These are phyloP conservation scores for Phytophthora rubi DNA, from an alignment of 352 stramenopile genomes.

Conservation along the genomic window DNA sequence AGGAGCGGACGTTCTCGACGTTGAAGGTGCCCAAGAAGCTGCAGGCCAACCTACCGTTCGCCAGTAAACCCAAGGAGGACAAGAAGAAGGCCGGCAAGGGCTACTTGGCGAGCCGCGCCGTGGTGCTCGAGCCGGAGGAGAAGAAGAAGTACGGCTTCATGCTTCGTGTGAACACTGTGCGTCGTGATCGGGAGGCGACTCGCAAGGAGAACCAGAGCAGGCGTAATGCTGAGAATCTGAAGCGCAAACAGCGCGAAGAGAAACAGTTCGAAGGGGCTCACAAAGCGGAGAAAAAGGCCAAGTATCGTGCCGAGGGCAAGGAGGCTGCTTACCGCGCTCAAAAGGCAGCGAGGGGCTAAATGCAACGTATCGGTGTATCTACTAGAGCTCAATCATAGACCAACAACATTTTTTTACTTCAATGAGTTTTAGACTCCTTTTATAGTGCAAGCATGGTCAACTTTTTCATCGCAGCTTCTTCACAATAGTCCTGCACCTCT, in stretches of 20 bases:
- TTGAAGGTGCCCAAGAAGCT: constrained; percentile 97
- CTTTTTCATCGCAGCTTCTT: too few species aligned
- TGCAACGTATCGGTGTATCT: constrained; percentile 8
- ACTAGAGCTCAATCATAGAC: constrained; percentile 29
- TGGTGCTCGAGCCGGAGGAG: constrained; percentile 96
- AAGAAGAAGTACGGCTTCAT: constrained; percentile 98
- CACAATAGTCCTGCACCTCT: too few species aligned
- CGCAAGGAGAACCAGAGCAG: constrained; percentile 92
- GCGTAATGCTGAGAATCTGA: constrained; percentile 87
- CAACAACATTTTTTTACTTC: constrained; percentile 7
- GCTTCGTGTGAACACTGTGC: constrained; percentile 97
- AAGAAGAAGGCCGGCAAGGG: constrained; percentile 87
- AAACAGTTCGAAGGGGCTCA: constrained; percentile 88
- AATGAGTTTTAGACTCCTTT: too few species aligned
- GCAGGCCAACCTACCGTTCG: constrained; percentile 96
- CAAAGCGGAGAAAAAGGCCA: constrained; percentile 87
- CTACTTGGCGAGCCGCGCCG: constrained; percentile 90
- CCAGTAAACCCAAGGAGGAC: constrained; percentile 96
- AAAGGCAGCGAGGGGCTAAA: constrained; percentile 48
- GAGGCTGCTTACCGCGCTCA: constrained; percentile 62
- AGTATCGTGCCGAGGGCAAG: constrained; percentile 86
- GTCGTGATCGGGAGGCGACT: constrained; percentile 96
- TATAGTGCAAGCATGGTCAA: too few species aligned
- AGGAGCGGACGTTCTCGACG: constrained; percentile 91
- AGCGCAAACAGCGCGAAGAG: constrained; percentile 93